Evolutionary conservation across 257 asterid genomes (phyloP), one percentile per base, ranked within the genome.

Genomic region (Catharanthus roseus): DNA sequence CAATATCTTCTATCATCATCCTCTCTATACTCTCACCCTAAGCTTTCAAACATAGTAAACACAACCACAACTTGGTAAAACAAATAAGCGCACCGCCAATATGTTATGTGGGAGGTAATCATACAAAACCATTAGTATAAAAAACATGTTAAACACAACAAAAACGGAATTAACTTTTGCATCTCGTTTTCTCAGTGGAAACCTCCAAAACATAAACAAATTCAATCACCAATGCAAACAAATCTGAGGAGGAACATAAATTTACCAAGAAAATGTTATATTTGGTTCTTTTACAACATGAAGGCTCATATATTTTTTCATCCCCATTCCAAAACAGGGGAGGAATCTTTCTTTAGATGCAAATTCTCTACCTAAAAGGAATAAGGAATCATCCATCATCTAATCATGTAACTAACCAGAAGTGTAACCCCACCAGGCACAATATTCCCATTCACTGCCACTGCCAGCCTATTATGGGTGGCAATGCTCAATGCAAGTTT

Each of bases 311-410:
- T 71, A n/a, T 33, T 10, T 44, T 21, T 13, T 9, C 68, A 65
- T 81, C 75, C 86, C 79, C 61, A 45, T 73, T 57, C 38, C 70
- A 81, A 80, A 72, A 82, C 77, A 77, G 75, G 78, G 81, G 83
- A 73, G 80, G 42, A 8, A 38, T 38, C 42, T 38, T 38, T 38
- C 8, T 38, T n/a, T n/a, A n/a, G n/a, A n/a, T n/a, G n/a, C n/a
- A n/a, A 38, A 38, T 64, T 73, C 62, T 74, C 50, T 50, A 77
- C 69, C 75, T 77, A 78, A 83, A 80, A 51, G 75, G 72, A 91
- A 91, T 86, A 85, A 88, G 81, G 88, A 87, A 87, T 89, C 72
- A 38, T 77, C 82, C 78, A 87, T 89, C 71, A 38, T 77, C 82
- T 80, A 81, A 57, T 66, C 33, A 29, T 45, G 33, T 36, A 28